Evolutionary conservation across 208 protist species (phyloP), one percentile per base, ranked within the genome.

Genomic region (Crithidia expoeki): DNA sequence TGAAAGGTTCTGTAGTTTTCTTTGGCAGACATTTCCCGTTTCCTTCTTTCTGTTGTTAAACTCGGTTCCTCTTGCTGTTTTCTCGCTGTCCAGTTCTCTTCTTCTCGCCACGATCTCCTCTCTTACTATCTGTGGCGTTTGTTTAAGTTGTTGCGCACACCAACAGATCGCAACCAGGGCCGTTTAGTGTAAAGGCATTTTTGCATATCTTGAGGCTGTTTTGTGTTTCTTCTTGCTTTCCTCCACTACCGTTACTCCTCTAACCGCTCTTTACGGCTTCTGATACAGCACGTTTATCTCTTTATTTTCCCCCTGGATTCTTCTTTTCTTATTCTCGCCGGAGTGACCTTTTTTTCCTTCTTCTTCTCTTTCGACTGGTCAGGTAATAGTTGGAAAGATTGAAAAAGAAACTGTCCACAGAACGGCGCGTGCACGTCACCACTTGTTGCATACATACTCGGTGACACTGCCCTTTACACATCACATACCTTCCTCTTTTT

Each of bases 271-370:
- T 50, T 21, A 50, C 36, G 17, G 44, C 44, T 50, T 50, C 9
- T 19, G 17, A 50, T 50, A 50, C 44, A 50, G 44, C 44, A 23
- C 44, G 11, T 33, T 21, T 44, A 9, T 34, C 28, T 33, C 56
- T 34, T 42, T 25, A 21, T 19, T 56, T 16, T 36, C n/a, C 27
- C n/a, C 25, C 44, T 51, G 38, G 23, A 52, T 28, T 56, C 14
- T 50, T 53, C 21, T 49, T 49, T 49, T 60, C 10, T 46, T 61
- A 9, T 61, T 36, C 7, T 50, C 36, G 28, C 2, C 46, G 58
- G 28, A 21, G 30, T 51, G 16, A 32, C 2, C 38, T 63, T 63
- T n/a, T 63, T 7, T 50, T 49, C 10, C n/a, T 9, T 1, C 16
- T 46, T n/a, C 17, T 50, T 4, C 1, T 19, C 28, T 50, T 19